Percentiles rank a stretch among this genome's conserved stretches.
These are phyloP conservation scores for Haberlea rhodopensis DNA, from an alignment of 257 asterid genomes.

Conservation along the genomic window DNA sequence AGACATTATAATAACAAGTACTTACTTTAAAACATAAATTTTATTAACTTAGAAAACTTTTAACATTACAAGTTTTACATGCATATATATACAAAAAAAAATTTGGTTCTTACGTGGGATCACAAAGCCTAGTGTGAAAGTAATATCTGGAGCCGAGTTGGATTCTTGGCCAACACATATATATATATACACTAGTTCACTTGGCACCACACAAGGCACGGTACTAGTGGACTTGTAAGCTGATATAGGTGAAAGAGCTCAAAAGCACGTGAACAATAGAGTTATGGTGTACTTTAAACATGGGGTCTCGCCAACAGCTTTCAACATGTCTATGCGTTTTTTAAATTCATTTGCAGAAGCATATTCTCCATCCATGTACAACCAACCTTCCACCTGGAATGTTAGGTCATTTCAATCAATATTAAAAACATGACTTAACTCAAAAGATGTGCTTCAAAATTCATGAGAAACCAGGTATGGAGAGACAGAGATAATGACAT, in stretches of 20 bases:
- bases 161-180: too few species aligned
- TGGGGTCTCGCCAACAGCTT: constrained; percentile 91
- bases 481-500: constrained; percentile 26
- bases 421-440: constrained; percentile 19
- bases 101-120: background rate
- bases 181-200: too few species aligned
- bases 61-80: too few species aligned
- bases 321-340: constrained; percentile 70
- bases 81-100: too few species aligned
- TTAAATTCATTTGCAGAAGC: constrained; percentile 87
- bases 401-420: constrained; percentile 21
- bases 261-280: too few species aligned
- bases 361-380: constrained; percentile 98
- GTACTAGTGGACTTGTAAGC: too few species aligned
- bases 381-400: constrained; percentile 89
- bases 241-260: too few species aligned
- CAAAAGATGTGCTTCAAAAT: constrained; percentile 7
- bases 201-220: too few species aligned
- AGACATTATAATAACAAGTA: too few species aligned
- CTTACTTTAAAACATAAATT: too few species aligned
- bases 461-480: constrained; percentile 3
- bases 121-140: background rate
- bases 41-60: too few species aligned
- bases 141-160: background rate
- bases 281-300: too few species aligned